These are phyloP conservation scores for Coniosporium apollinis DNA, from an alignment of 495 filamentous ascomycete species.

Conservation along the genomic window DNA sequence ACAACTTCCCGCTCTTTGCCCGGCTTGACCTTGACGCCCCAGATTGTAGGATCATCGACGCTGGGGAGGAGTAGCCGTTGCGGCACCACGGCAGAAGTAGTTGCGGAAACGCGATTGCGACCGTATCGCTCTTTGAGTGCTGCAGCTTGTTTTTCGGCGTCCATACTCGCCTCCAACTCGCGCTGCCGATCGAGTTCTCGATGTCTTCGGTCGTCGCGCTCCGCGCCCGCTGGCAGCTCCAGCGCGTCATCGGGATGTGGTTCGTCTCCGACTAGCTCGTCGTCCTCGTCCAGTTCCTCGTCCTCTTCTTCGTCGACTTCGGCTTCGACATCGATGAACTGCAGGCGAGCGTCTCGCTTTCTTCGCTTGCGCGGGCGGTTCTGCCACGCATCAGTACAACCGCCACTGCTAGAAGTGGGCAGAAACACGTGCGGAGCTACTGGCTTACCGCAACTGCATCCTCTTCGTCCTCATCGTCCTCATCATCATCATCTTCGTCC, in stretches of 20 bases:
- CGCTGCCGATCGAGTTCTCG: constrained; percentile 85
- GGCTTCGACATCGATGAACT: constrained; percentile 90
- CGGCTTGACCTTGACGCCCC: constrained; percentile 81
- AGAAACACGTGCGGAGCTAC: background rate
- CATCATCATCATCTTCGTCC: constrained; percentile 34
- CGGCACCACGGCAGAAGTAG: constrained; percentile 53
- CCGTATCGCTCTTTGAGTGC: constrained; percentile 73
- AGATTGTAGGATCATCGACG: constrained; percentile 91
- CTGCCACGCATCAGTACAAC: constrained; percentile 24
- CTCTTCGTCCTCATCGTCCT: constrained; percentile 16
- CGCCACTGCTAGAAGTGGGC: background rate
- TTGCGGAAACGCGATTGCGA: constrained; percentile 36
- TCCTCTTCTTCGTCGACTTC: constrained; percentile 91
- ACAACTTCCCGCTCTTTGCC: constrained; percentile 90
- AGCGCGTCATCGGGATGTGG: constrained; percentile 79
- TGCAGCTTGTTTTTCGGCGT: constrained; percentile 86
- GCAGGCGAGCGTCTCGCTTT: constrained; percentile 47
- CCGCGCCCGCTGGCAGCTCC: constrained; percentile 60
- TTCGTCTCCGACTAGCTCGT: constrained; percentile 76
- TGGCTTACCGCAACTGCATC: constrained; percentile 17
- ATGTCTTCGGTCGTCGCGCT: constrained; percentile 80
- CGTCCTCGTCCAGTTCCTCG: constrained; percentile 70
- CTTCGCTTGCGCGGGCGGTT: constrained; percentile 63
- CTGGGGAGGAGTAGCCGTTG: constrained; percentile 78
- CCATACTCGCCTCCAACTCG: constrained; percentile 65